phyloP scores from a whole-genome alignment of 2,329 filamentous ascomycete species.

The Cercospora zeae-maydis region DNA sequence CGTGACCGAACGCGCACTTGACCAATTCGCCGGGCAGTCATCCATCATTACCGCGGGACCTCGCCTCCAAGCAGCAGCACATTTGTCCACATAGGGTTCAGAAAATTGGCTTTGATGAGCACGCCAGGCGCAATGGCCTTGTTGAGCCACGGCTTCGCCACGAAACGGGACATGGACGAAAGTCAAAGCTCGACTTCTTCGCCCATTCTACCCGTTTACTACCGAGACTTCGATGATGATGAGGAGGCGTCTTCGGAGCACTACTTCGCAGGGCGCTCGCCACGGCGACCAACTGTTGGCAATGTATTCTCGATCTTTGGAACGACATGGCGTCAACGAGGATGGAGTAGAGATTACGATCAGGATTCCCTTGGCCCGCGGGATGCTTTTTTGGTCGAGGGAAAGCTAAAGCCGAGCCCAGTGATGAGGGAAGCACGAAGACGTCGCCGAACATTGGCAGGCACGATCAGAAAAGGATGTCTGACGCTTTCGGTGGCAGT shows the following conservation, averaged over 20 bases:
- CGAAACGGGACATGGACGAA: background rate
- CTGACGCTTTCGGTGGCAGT: slow-evolving; percentile 14
- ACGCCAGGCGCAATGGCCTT: background rate
- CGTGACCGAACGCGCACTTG: background rate
- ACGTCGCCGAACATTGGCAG: slow-evolving; percentile 15
- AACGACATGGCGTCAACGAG: slow-evolving; percentile 8
- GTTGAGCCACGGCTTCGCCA: background rate
- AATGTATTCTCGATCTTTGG: slow-evolving; percentile 5
- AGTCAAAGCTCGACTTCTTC: slow-evolving; percentile 10
- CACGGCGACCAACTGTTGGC: slow-evolving; percentile 4
- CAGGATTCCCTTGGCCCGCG: slow-evolving; percentile 12
- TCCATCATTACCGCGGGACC: background rate
- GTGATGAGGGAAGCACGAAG: slow-evolving; percentile 13
- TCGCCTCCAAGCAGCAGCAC: background rate
- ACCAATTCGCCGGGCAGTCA: background rate
- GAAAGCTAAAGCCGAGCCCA: slow-evolving; percentile 8
- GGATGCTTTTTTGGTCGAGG: slow-evolving; percentile 15
- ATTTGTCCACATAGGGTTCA: background rate
- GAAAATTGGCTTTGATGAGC: background rate
- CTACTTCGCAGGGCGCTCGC: slow-evolving; percentile 3
- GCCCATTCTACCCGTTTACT: slow-evolving; percentile 8
- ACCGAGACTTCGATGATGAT: slow-evolving; percentile 15
- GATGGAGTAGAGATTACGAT: slow-evolving; percentile 8
- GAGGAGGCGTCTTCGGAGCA: slow-evolving; percentile 9
- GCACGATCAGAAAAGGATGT: slow-evolving; percentile 11